Evolutionary conservation across 495 filamentous ascomycete genomes (phyloP), one percentile per base, ranked within the genome.

Genomic region (Neurospora sp.): DNA sequence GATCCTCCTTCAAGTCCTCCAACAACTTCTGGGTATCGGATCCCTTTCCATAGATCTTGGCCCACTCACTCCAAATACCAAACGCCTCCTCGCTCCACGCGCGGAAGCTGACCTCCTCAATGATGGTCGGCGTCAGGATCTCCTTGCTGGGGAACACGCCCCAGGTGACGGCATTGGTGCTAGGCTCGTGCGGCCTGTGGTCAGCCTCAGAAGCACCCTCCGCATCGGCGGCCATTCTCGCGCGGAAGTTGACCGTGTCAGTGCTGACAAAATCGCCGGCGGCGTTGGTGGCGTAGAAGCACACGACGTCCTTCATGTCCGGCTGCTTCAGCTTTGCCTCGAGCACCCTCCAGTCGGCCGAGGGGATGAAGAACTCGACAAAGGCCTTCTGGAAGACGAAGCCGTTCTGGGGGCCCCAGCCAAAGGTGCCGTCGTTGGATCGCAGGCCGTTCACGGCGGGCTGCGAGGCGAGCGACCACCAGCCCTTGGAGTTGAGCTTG

Each of bases 371-470:
- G 84, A 98, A 93, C 81, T 99, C 96, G 46, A 99, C 94, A 79
- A 99, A 99, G 0, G 96, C 91, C 82, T 99, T 99, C 77, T 99
- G 96, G 85, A 97, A 99, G 70, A 98, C 93, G 81, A 96, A 98
- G 3, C 96, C 96, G 75, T 94, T 90, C 48, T 88, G 89, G 0
- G 96, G 96, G 14, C 96, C 96, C 96, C 96, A 99, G 72, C 96
- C 96, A 80, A 97, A 97, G 71, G 92, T 85, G n/a, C 85, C 81
- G 80, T 99, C 89, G 72, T 87, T 87, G 73, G 90, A 93, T 44
- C 86, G 87, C 7, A 94, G 82, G 40, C 93, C 93, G 77, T 98
- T 95, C 35, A 97, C 93, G 40, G 96, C 94, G 35, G 96, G 96
- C 78, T 99, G 96, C n/a, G 92, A 96, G 31, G 96, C 96, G 14